Conservation (phyloP, 495 filamentous ascomycete species). For the Lindgomyces ingoldianus region DNA sequence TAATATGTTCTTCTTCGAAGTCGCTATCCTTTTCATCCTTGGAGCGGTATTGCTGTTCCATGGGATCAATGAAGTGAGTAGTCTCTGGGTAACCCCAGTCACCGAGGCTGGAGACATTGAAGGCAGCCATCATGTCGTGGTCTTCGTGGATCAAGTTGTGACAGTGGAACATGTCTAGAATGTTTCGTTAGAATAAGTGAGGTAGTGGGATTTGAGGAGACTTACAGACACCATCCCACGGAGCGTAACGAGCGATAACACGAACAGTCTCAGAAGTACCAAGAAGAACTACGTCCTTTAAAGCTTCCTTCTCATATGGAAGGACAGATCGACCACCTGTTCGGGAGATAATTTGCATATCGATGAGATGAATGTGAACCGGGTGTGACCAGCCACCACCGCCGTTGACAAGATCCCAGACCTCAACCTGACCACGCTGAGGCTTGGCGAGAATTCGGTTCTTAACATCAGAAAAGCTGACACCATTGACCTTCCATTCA, state of each 20-base stretch:
- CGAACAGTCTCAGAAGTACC: slow-evolving; percentile 51
- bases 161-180: slow-evolving; percentile 57
- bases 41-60: slow-evolving; percentile 41
- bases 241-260: slow-evolving; percentile 54
- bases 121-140: slow-evolving; percentile 63
- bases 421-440: slow-evolving; percentile 51
- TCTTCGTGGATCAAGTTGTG: slow-evolving; percentile 63
- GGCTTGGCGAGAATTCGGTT: slow-evolving; percentile 56
- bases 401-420: slow-evolving; percentile 51
- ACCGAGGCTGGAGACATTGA: slow-evolving; percentile 55
- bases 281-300: slow-evolving; percentile 58
- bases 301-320: slow-evolving; percentile 52
- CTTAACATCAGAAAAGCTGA: slow-evolving; percentile 51
- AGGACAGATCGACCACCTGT: slow-evolving; percentile 45
- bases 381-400: slow-evolving; percentile 55
- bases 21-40: slow-evolving; percentile 19
- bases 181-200: too few relatives aligned
- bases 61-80: slow-evolving; percentile 46
- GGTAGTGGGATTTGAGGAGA: too few relatives aligned
- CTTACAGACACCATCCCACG: slow-evolving; percentile 58
- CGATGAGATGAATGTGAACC: slow-evolving; percentile 61
- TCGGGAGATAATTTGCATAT: slow-evolving; percentile 54
- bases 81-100: slow-evolving; percentile 54
- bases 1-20: slow-evolving; percentile 30
- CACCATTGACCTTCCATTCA: slow-evolving; percentile 55